Conservation (phyloP, 352 stramenopile genomes). For the Pseudoperonospora humuli region DNA sequence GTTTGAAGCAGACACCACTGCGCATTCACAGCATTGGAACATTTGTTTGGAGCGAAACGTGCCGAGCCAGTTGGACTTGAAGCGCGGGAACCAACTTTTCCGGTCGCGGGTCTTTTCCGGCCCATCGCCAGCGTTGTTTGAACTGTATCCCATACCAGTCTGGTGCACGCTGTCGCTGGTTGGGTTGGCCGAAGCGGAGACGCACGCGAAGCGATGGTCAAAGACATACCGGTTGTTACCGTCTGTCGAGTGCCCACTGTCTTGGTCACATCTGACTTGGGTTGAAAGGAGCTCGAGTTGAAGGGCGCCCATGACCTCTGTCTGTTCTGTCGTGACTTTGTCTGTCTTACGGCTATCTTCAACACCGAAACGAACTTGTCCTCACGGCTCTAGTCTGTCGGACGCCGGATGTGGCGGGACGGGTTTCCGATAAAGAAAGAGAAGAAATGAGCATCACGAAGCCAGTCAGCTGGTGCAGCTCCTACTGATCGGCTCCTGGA, state of each 20-base stretch:
- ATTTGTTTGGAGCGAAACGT: conserved; percentile 84
- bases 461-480: conserved; percentile 30
- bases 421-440: conserved; percentile 26
- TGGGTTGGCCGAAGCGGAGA: neutral
- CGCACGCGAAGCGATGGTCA: neutral
- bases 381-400: too few relatives aligned
- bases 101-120: conserved; percentile 83
- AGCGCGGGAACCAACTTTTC: conserved; percentile 83
- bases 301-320: conserved; percentile 20
- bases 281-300: conserved; percentile 16
- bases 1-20: conserved; percentile 31
- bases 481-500: conserved; percentile 19
- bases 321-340: conserved; percentile 10
- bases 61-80: conserved; percentile 85
- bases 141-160: conserved; percentile 52
- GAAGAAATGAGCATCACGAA: conserved; percentile 30
- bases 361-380: too few relatives aligned
- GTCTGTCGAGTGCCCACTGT: neutral
- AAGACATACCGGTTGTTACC: neutral
- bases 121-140: conserved; percentile 66
- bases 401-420: conserved; percentile 1
- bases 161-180: conserved; percentile 42
- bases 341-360: conserved; percentile 1
- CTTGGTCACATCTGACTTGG: neutral
- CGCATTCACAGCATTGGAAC: conserved; percentile 80